Percentiles rank a stretch among this genome's conserved stretches.
These are phyloP conservation scores for Petrea volubilis DNA, from an alignment of 257 asterid genomes.

Conservation along the genomic window DNA sequence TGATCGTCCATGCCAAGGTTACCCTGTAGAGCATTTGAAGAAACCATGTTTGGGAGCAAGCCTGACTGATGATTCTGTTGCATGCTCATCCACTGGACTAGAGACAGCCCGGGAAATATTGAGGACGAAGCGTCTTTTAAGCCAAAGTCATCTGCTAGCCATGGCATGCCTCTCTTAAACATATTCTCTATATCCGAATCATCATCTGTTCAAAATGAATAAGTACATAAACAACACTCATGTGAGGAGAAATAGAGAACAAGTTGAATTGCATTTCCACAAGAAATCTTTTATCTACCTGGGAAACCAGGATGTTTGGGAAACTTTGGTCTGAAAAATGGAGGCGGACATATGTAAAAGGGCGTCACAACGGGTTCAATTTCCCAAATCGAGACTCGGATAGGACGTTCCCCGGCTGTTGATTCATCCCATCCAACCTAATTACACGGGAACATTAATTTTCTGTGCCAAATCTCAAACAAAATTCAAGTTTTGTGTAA, in stretches of 20 bases:
- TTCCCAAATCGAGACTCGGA: slow-evolving; percentile 93
- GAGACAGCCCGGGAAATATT: slow-evolving; percentile 81
- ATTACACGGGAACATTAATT: slow-evolving; percentile 14
- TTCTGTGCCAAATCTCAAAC: not conserved
- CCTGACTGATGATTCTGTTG: slow-evolving; percentile 76
- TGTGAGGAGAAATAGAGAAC: not conserved
- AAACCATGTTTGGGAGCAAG: slow-evolving; percentile 38
- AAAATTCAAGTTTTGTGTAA: not conserved
- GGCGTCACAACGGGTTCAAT: slow-evolving; percentile 93
- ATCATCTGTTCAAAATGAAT: slow-evolving; percentile 63
- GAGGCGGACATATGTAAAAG: slow-evolving; percentile 92
- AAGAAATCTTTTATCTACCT: slow-evolving; percentile 42
- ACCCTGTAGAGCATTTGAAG: slow-evolving; percentile 37
- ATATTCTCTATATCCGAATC: slow-evolving; percentile 72
- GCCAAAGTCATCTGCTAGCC: slow-evolving; percentile 78
- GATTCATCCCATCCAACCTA: slow-evolving; percentile 99
- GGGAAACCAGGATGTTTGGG: slow-evolving; percentile 73
- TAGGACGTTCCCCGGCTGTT: slow-evolving; percentile 93
- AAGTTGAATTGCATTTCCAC: not conserved
- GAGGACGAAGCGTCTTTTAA: slow-evolving; percentile 77
- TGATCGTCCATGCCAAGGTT: slow-evolving; percentile 53
- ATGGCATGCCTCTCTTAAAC: slow-evolving; percentile 81
- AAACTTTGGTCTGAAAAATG: slow-evolving; percentile 86
- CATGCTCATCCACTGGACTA: slow-evolving; percentile 99
- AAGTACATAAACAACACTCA: too few relatives aligned